These are phyloP conservation scores for Aphanomyces astaci DNA, from an alignment of 352 stramenopile species.

Conservation along the genomic window DNA sequence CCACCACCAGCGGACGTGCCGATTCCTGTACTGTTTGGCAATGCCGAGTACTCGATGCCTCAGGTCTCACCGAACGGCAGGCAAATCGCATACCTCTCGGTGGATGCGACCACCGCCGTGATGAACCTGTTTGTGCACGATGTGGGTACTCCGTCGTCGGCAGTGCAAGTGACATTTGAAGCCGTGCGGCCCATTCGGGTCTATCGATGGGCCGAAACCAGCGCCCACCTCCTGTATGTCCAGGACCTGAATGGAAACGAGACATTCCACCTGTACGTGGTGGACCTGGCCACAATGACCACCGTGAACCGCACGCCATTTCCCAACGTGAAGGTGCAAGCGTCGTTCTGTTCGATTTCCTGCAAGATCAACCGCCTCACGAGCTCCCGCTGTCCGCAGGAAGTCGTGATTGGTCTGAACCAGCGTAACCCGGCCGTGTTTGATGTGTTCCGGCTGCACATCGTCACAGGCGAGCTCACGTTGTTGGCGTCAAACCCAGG, in stretches of 20 bases:
- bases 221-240: conserved; percentile 31
- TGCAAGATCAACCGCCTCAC: conserved; percentile 25
- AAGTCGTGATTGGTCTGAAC: conserved; percentile 35
- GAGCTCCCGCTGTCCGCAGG: conserved; percentile 29
- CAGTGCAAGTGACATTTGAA: conserved; percentile 34
- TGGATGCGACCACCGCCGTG: conserved; percentile 33
- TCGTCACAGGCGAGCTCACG: conserved; percentile 28
- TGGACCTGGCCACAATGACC: conserved; percentile 33
- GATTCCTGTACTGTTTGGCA: conserved; percentile 40
- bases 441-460: conserved; percentile 31
- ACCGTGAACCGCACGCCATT: conserved; percentile 35
- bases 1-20: conserved; percentile 36
- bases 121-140: conserved; percentile 42
- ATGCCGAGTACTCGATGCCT: conserved; percentile 38
- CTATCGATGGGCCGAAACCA: conserved; percentile 36
- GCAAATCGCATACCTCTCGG: conserved; percentile 42
- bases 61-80: conserved; percentile 40
- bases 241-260: conserved; percentile 41
- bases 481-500: conserved; percentile 32
- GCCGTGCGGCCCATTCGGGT: conserved; percentile 32
- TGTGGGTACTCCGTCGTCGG: conserved; percentile 18
- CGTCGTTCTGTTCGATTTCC: background rate
- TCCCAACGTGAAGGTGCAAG: conserved; percentile 28
- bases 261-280: conserved; percentile 39
- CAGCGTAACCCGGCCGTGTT: conserved; percentile 32